These are phyloP conservation scores for slime mould (Dictyostelium discoideum) DNA, from an alignment of 78 protist species.

Conservation along the genomic window DNA sequence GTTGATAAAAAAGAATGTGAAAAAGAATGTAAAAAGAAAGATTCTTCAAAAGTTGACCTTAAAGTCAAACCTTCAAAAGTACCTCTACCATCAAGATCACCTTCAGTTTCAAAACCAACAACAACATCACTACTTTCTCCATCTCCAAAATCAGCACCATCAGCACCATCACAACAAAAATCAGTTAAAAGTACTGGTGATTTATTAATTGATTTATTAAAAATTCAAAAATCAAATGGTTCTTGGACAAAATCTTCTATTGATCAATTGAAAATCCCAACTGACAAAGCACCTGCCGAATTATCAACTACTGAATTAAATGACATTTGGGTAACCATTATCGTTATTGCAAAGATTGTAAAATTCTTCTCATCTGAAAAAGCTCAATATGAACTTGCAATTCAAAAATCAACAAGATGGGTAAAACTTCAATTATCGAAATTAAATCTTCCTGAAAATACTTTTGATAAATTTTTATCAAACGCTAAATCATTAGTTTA, in stretches of 20 bases:
- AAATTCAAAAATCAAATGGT: constrained; percentile 57
- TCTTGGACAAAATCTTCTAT: constrained; percentile 1
- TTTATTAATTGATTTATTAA: constrained; percentile 3
- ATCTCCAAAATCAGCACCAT: background rate
- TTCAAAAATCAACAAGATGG: constrained; percentile 43
- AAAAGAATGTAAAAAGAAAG: background rate
- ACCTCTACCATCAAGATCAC: background rate
- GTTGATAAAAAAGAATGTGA: background rate
- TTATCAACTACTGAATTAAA: background rate
- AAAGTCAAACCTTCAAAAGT: background rate
- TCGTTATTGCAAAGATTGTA: constrained; percentile 21
- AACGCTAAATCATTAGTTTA: background rate
- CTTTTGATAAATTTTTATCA: background rate
- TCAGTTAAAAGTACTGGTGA: background rate
- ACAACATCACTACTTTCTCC: background rate
- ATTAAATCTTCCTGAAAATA: background rate
- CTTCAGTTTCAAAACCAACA: background rate
- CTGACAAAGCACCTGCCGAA: background rate
- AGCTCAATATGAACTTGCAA: constrained; percentile 33
- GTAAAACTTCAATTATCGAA: constrained; percentile 25
- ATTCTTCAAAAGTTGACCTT: background rate
- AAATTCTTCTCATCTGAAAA: constrained; percentile 4
- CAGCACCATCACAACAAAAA: background rate
- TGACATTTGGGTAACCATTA: constrained; percentile 24
- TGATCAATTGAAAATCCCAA: background rate